Conservation (phyloP, 768 basidiomycete species). For the Rhodotorula babjevae region DNA sequence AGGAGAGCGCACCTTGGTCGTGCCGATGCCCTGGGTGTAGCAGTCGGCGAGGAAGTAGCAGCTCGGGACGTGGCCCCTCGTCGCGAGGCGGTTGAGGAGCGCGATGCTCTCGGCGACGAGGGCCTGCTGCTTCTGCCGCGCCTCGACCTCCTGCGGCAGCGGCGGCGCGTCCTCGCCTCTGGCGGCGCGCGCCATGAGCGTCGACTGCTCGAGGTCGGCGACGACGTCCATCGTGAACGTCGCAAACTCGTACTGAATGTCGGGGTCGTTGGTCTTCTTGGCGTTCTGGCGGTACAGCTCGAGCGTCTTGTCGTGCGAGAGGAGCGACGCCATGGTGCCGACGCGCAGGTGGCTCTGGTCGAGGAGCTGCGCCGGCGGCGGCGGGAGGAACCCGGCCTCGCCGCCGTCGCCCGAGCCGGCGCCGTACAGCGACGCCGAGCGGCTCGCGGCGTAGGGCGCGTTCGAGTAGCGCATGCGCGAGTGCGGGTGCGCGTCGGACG, state of each 20-base stretch:
- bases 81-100: constrained; percentile 83
- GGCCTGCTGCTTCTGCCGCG: constrained; percentile 55
- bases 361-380: constrained; percentile 30
- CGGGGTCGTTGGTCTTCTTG: constrained; percentile 96
- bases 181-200: constrained; percentile 34
- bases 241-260: constrained; percentile 95
- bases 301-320: constrained; percentile 91
- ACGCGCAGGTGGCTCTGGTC: constrained; percentile 43
- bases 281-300: constrained; percentile 96
- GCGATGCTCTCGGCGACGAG: constrained; percentile 80
- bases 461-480: constrained; percentile 21
- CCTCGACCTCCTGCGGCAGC: constrained; percentile 8
- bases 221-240: constrained; percentile 98
- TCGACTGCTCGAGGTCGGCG: constrained; percentile 64
- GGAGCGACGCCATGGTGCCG: constrained; percentile 83
- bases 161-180: not conserved
- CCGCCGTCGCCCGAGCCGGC: not conserved
- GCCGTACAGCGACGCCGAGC: constrained; percentile 30
- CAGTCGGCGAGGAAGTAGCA: constrained; percentile 99
- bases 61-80: constrained; percentile 85
- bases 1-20: constrained; percentile 22
- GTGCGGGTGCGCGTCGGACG: constrained; percentile 17
- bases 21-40: constrained; percentile 72
- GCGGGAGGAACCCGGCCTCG: not conserved
- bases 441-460: constrained; percentile 26